Evolutionary conservation across 2,329 filamentous ascomycete species (phyloP), one percentile per base, ranked within the genome.

Genomic region (Bipolaris gigantea): DNA sequence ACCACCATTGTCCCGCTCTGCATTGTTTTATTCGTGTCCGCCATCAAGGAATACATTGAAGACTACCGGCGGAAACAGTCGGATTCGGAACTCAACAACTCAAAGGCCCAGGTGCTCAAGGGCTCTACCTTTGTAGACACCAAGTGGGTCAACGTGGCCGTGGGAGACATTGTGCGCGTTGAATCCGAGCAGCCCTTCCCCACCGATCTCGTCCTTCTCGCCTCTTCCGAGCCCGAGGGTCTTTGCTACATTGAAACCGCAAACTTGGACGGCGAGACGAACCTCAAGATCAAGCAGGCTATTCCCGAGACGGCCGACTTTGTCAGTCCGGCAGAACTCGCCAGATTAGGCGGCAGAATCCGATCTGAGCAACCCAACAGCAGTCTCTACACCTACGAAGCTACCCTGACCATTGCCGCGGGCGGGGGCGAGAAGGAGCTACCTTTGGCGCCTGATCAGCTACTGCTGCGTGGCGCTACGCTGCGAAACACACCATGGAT

Each of bases 161-260:
- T 99, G 2, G 94, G 94, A 62, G 94, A 99, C 72, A 90, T 97
- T 61, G 80, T 99, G 43, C 85, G 92, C 18, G 92, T 99, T 53
- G 87, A 97, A 71, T 97, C 92, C 0, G 95, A 99, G 73, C 87
- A 96, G 71, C 88, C 94, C 0, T 97, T 99, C 70, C 94, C 94
- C 0, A 92, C 94, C 34, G 94, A 99, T 75, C 76, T 99, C 61
- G 91, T 97, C 4, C 81, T 99, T 23, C 80, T 99, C 52, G 92
- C 94, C 8, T 96, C 91, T 69, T 97, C 94, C 6, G 95, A 99
- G 73, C 95, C 94, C 1, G 94, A 99, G 78, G 94, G 94, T 66
- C 79, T 99, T 52, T 99, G 94, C 77, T 99, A 99, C 73, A 97
- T 99, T 70, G 94, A 99, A 77, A 99, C 94, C 2, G 93, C 94